Percentiles rank a stretch among this genome's conserved stretches.
These are phyloP conservation scores for Apophysomyces trapeziformis DNA, from an alignment of 371 early-diverging fungal genomes.

Conservation along the genomic window DNA sequence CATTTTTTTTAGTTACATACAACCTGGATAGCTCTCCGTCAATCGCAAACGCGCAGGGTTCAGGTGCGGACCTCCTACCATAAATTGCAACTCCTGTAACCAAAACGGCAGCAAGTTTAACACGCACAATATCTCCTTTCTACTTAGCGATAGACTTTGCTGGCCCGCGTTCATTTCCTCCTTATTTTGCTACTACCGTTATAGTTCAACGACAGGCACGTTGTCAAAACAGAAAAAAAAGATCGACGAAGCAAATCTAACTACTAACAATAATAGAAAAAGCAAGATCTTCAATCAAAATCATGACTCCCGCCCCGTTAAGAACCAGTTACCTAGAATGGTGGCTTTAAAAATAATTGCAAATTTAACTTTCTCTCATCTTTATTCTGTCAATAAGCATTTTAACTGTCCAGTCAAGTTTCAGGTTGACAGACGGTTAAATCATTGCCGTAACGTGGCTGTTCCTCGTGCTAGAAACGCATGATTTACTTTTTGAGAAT, in stretches of 20 bases:
- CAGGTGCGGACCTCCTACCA: slow-evolving; percentile 7
- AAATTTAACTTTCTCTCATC: too few species aligned
- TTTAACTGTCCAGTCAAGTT: background rate
- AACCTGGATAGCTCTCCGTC: slow-evolving; percentile 6
- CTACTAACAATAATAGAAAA: too few species aligned
- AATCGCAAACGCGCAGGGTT: slow-evolving; percentile 9
- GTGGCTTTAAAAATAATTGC: too few species aligned
- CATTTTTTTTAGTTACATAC: background rate
- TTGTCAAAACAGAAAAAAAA: background rate
- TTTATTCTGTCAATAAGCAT: too few species aligned
- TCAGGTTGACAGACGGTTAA: background rate
- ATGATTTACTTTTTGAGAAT: background rate
- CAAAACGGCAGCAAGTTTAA: slow-evolving; percentile 1
- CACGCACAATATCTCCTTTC: background rate
- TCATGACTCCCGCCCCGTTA: too few species aligned
- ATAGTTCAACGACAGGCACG: background rate
- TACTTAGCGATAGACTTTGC: slow-evolving; percentile 1
- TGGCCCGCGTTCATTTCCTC: slow-evolving; percentile 12
- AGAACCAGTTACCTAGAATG: too few species aligned
- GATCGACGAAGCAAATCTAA: background rate
- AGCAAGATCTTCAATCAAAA: too few species aligned
- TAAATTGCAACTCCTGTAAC: background rate
- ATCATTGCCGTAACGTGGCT: background rate
- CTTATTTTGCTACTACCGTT: background rate
- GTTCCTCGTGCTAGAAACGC: background rate